Conservation (phyloP, 2,329 filamentous ascomycete species). For the Penicillium brevicompactum region DNA sequence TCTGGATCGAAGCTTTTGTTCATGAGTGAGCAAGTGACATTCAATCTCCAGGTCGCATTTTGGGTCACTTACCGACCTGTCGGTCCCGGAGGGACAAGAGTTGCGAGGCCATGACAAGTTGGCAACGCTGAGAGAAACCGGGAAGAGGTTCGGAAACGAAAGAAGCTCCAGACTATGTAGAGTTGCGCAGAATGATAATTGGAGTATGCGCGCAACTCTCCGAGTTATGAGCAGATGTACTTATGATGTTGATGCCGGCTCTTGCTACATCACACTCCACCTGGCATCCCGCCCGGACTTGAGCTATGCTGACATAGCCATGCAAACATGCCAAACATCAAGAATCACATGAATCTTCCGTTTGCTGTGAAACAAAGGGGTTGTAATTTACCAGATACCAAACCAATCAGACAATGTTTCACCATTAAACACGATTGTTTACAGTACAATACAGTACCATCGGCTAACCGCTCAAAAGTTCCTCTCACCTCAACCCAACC, state of each 20-base stretch:
- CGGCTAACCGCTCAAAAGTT: slow-evolving; percentile 23
- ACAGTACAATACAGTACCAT: slow-evolving; percentile 1
- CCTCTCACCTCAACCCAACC: slow-evolving; percentile 26
- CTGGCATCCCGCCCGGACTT: slow-evolving; percentile 19
- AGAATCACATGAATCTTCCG: slow-evolving; percentile 20
- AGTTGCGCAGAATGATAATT: not conserved
- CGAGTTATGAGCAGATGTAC: slow-evolving; percentile 3
- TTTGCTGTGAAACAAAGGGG: slow-evolving; percentile 6
- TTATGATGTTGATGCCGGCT: slow-evolving; percentile 16
- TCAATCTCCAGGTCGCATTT: slow-evolving; percentile 1
- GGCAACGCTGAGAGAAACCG: slow-evolving; percentile 17
- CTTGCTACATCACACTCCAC: slow-evolving; percentile 26
- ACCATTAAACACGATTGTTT: not conserved
- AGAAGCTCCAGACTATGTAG: slow-evolving; percentile 25
- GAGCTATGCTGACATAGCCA: slow-evolving; percentile 29
- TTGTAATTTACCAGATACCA: slow-evolving; percentile 5
- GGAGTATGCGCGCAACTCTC: slow-evolving; percentile 1
- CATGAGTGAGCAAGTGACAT: slow-evolving; percentile 7
- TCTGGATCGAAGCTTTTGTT: slow-evolving; percentile 79
- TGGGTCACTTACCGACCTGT: slow-evolving; percentile 64
- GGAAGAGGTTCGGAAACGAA: slow-evolving; percentile 8
- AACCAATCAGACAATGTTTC: not conserved
- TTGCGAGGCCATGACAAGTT: slow-evolving; percentile 55
- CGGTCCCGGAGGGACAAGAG: slow-evolving; percentile 67
- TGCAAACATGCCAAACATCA: slow-evolving; percentile 23